Conservation (phyloP, 2,329 filamentous ascomycete genomes). For the Dactylellina leptospora region DNA sequence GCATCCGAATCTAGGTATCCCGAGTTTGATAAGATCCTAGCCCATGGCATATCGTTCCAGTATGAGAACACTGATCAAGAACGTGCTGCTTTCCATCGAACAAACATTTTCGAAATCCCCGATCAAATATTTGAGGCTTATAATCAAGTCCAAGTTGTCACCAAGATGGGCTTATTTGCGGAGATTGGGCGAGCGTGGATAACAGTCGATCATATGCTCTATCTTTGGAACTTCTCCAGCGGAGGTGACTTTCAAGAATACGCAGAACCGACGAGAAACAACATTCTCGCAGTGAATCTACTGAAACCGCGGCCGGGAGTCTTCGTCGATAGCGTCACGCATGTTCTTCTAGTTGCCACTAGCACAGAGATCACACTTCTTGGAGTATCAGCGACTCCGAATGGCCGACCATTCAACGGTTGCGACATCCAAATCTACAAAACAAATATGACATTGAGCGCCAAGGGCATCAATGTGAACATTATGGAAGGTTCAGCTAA, state of each 20-base stretch:
- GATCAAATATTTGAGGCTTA: conserved; percentile 92
- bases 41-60: conserved; percentile 67
- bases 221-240: conserved; percentile 97
- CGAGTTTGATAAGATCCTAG: conserved; percentile 86
- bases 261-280: conserved; percentile 63
- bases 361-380: conserved; percentile 83
- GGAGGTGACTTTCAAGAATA: conserved; percentile 56
- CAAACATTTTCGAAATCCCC: conserved; percentile 86
- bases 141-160: conserved; percentile 84
- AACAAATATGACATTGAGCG: conserved; percentile 82
- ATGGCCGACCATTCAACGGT: conserved; percentile 70
- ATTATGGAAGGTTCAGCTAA: conserved; percentile 79
- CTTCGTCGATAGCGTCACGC: conserved; percentile 84
- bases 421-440: conserved; percentile 78
- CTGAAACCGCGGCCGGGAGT: conserved; percentile 85
- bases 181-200: conserved; percentile 96
- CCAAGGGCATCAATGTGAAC: conserved; percentile 78
- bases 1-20: conserved; percentile 81
- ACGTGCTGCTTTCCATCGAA: conserved; percentile 89
- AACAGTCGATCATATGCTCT: conserved; percentile 92
- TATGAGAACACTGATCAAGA: conserved; percentile 63
- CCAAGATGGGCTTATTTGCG: conserved; percentile 94
- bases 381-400: conserved; percentile 76
- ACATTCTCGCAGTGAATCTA: conserved; percentile 89
- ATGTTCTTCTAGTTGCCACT: conserved; percentile 89